phyloP scores from a whole-genome alignment of 306 rosid species.

The Rosa lucieae region DNA sequence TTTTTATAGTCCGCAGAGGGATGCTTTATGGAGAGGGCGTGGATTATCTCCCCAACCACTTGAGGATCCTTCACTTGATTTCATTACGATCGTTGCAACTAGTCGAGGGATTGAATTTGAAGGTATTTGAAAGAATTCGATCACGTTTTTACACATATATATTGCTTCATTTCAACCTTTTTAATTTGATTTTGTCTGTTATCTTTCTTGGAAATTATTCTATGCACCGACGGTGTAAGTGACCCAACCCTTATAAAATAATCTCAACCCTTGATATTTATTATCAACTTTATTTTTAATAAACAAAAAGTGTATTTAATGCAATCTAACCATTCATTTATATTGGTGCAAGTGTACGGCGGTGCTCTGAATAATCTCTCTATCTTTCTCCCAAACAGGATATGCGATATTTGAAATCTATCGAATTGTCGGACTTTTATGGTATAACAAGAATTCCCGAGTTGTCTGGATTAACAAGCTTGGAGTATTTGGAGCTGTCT shows the following conservation, averaged over 20 bases:
- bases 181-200: background rate
- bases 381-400: background rate
- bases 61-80: background rate
- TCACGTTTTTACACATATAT: too few species aligned
- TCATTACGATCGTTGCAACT: background rate
- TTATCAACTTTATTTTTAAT: too few species aligned
- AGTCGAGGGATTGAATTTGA: background rate
- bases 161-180: background rate
- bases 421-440: fast-evolving
- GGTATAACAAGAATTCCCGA: background rate
- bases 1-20: background rate
- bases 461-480: background rate
- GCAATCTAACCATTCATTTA: too few species aligned
- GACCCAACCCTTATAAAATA: too few species aligned
- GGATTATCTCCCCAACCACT: background rate
- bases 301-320: too few species aligned
- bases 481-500: background rate
- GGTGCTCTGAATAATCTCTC: too few species aligned
- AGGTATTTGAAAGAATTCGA: background rate
- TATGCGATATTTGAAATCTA: background rate
- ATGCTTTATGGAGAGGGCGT: background rate
- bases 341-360: too few species aligned
- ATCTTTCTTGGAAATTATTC: too few species aligned
- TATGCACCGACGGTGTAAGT: too few species aligned
- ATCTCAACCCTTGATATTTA: too few species aligned